Base-by-base conservation (phyloP, 805 yeast species). In the Candida dajiaensis region DNA sequence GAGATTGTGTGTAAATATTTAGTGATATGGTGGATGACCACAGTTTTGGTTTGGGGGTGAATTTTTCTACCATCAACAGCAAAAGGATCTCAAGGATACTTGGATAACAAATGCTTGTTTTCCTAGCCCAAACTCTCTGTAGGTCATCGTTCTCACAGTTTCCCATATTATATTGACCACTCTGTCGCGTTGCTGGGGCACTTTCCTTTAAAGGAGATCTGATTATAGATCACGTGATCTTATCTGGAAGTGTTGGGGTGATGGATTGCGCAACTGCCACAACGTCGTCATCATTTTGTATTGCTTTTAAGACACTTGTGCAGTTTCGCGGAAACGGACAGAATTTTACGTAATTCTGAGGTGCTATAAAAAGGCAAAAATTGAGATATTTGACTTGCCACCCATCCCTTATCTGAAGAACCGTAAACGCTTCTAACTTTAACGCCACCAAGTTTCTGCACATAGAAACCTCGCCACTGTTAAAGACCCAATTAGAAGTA, bases 221-320 rank as follows among this genome's bases (percentile, higher is more conserved):
- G 20, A 33, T 33, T 9, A 12, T 16, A 8, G 18, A 11, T 33
- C 43, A 41, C 43, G 31, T 41, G 43, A 41, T 33, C 43, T 41
- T 41, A 41, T 41, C 43, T 41, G n/a, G n/a, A n/a, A n/a, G n/a
- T n/a, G n/a, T n/a, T n/a, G n/a, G n/a, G n/a, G n/a, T n/a, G 13
- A 9, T 8, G 36, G 36, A 33, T 33, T 33, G 36, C 36, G 36
- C 13, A 33, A 33, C 20, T 41, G 25, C 15, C 38, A n/a, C 36
- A n/a, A 4, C 38, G 23, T 16, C 16, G 25, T 31, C 37, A n/a
- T 29, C 20, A 15, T 29, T 18, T 28, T 11, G 18, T 12, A 18
- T 5, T 26, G 28, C 36, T 22, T 20, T 15, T n/a, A 19, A 13
- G 20, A n/a, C 11, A 16, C 36, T 33, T 33, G 12, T 33, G 36